Base-by-base conservation (phyloP, 108 stramenopile species). In the Skeletonema grethae region DNA sequence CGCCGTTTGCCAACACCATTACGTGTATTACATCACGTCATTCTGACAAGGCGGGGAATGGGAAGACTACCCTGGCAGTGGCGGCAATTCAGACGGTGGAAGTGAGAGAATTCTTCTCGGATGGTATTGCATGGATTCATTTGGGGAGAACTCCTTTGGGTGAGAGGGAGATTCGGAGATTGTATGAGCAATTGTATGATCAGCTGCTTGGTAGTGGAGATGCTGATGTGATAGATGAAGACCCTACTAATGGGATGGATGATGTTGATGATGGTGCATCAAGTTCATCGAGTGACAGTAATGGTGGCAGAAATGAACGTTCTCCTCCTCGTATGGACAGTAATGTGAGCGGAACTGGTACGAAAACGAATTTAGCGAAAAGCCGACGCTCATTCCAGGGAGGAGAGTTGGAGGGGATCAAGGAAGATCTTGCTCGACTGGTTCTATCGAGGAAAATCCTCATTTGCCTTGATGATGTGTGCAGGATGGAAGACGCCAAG, bases 11-110 rank as follows among this genome's bases (percentile, higher is more conserved):
- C 20, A 76, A 87, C 18, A 76, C 86, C 16, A 88, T 94, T 32
- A 94, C 93, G 0, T 91, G 87, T 38, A 91, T 94, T 56, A 94
- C 93, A 18, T 94, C 93, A 4, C 80, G 93, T 11, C 93, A 94
- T 67, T 85, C 87, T 0, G 93, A 94, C 73, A 94, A 94, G 79
- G 90, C 93, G 18, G 93, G 93, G 13, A 94, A 94, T 67, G 93
- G 93, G 38, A 94, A 94, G 68, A 90, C 93, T 4, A 94, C 87
- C 22, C 63, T 94, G 58, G 93, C 93, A 0, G 89, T 90, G 34
- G 93, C 93, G n/a, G 89, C 90, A 4, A 92, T 94, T 71, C 93
- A 94, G 63, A 89, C 90, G 31, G 90, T 94, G 22, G 93, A 94
- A 65, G 88, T 94, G 1, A 70, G 93, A 16, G 93, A 94, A 68